These are phyloP conservation scores for Monosporozyma unispora DNA, from an alignment of 805 yeast species.

Conservation along the genomic window DNA sequence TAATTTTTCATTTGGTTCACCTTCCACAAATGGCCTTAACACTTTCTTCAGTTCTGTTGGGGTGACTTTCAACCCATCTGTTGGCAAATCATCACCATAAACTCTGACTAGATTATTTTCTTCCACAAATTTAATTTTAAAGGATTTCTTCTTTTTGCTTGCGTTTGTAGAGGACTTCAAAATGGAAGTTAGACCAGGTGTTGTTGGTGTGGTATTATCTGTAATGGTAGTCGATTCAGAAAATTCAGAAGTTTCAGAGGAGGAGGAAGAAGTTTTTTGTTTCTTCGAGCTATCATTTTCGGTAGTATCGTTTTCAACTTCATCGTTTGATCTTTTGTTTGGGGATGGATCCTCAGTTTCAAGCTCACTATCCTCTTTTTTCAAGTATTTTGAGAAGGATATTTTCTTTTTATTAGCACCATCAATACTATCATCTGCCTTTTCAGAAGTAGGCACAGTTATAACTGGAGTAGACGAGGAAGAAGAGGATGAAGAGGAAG, in stretches of 20 bases:
- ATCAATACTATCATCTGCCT: neutral
- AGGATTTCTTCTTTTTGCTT: conserved; percentile 1
- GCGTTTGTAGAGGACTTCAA: conserved; percentile 10
- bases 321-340: conserved; percentile 1
- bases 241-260: neutral
- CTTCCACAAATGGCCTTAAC: conserved; percentile 28
- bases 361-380: conserved; percentile 18
- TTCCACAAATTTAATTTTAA: conserved; percentile 19
- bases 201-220: neutral
- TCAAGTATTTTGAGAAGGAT: conserved; percentile 28
- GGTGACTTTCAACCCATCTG: conserved; percentile 22
- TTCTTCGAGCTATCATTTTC: neutral
- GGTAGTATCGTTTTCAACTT: neutral
- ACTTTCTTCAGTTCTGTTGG: conserved; percentile 25
- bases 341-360: neutral
- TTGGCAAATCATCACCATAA: conserved; percentile 29
- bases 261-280: neutral
- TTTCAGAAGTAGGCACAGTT: neutral
- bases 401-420: conserved; percentile 25
- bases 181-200: conserved; percentile 13
- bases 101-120: conserved; percentile 23
- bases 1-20: conserved; percentile 28
- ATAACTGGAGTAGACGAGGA: neutral
- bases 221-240: neutral
- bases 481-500: neutral